A percentile compares a stretch with the other conserved stretches of the same genome.
phyloP scores from a whole-genome alignment of 768 basidiomycete species.

The Tulasnella sp. region DNA sequence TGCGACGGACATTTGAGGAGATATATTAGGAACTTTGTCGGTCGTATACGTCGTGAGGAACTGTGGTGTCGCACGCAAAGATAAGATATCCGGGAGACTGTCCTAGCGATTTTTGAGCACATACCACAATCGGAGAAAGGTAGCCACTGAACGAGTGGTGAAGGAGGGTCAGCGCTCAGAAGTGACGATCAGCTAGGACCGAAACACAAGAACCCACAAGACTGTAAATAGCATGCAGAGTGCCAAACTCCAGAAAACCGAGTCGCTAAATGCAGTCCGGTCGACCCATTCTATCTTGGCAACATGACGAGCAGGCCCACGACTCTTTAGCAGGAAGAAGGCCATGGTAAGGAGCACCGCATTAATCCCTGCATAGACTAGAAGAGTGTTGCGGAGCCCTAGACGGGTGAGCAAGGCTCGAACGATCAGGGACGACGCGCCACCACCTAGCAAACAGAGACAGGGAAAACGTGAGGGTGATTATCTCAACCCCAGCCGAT shows the following conservation, averaged over 20 bases:
- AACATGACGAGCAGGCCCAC: conserved; percentile 24
- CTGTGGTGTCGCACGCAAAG: neutral
- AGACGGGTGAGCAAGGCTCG: conserved; percentile 44
- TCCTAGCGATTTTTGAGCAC: neutral
- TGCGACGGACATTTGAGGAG: conserved; percentile 35
- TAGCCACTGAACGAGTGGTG: conserved; percentile 6
- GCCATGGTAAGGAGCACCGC: conserved; percentile 41
- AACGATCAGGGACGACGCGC: conserved; percentile 37
- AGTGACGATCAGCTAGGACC: too few relatives aligned
- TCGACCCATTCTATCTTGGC: conserved; percentile 36
- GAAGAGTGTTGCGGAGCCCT: conserved; percentile 44
- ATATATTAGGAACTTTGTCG: conserved; percentile 38
- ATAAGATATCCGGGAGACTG: neutral
- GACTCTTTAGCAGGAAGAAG: conserved; percentile 45
- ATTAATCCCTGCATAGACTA: conserved; percentile 43
- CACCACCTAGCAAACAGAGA: conserved; percentile 31
- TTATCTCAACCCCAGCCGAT: neutral
- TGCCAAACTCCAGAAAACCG: conserved; percentile 46
- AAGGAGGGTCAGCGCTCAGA: neutral
- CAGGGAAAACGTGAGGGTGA: neutral
- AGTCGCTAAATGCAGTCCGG: conserved; percentile 30
- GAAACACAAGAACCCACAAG: conserved; percentile 31
- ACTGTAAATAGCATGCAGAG: conserved; percentile 43
- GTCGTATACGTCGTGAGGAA: conserved; percentile 40
- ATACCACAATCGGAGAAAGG: conserved; percentile 24